Percentiles rank a stretch among this genome's conserved stretches.
Evolutionary conservation across 176 grass and related monocot genomes (phyloP).

Genomic region (Rhynchospora pubera): DNA sequence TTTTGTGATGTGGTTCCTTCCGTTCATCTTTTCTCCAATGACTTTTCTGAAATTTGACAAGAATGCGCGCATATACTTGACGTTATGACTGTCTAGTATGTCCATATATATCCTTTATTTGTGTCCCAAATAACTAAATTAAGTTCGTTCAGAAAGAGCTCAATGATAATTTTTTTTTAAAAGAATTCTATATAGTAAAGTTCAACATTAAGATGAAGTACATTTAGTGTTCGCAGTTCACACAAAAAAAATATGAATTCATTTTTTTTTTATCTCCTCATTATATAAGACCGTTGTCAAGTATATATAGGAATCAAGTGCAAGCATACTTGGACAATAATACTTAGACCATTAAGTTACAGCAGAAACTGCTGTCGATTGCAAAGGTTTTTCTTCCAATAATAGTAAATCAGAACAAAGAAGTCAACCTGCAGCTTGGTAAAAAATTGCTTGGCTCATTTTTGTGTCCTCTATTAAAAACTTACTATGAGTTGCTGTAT

Average conservation of each 20-base stretch:
- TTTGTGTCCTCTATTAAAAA: not conserved
- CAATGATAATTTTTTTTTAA: not conserved
- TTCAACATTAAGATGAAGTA: not conserved
- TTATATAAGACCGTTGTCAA: not conserved
- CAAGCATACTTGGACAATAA: not conserved
- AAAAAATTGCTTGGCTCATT: not conserved
- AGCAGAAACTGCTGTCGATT: not conserved
- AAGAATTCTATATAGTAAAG: not conserved
- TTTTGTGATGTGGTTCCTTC: too few relatives aligned
- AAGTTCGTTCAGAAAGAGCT: not conserved
- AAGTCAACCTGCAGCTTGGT: not conserved
- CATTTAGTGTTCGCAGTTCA: not conserved
- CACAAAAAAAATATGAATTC: not conserved
- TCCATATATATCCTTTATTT: not conserved
- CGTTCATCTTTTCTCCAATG: too few relatives aligned
- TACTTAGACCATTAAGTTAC: too few relatives aligned
- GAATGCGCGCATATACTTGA: not conserved
- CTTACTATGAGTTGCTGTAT: not conserved
- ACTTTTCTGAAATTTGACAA: not conserved
- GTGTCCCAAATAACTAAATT: not conserved
- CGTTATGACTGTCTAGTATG: too few relatives aligned
- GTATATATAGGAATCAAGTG: not conserved
- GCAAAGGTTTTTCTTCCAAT: too few relatives aligned
- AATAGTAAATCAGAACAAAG: not conserved
- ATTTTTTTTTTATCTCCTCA: not conserved